A percentile compares a stretch with the other conserved stretches of the same genome.
phyloP scores from a whole-genome alignment of 805 yeast species.

The Candida boleticola region DNA sequence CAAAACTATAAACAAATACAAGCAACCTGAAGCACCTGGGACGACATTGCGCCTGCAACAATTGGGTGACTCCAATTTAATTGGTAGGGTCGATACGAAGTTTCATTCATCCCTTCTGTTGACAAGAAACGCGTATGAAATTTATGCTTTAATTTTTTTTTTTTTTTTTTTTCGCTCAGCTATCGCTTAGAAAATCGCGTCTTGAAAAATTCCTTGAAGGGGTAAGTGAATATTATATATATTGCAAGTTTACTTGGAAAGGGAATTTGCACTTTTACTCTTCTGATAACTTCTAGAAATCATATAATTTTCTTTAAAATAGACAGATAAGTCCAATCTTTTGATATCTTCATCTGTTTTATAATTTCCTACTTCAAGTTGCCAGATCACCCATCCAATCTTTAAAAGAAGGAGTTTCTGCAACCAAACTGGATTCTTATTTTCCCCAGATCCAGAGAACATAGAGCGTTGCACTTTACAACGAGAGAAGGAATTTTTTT shows the following conservation, averaged over 20 bases:
- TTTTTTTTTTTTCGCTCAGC: neutral
- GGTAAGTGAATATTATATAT: slow-evolving; percentile 4
- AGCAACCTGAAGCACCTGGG: neutral
- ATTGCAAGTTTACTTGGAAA: neutral
- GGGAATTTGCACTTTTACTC: neutral
- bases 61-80: neutral
- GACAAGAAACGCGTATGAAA: slow-evolving; percentile 1
- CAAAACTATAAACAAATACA: neutral
- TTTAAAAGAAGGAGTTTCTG: no score
- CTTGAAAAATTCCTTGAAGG: slow-evolving; percentile 6
- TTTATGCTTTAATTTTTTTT: neutral
- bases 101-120: neutral
- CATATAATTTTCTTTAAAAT: neutral
- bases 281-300: neutral
- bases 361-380: no score
- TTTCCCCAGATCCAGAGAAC: neutral
- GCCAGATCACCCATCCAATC: no score
- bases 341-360: slow-evolving; percentile 18
- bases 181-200: neutral
- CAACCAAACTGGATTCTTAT: neutral
- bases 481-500: neutral
- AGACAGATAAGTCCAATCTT: slow-evolving; percentile 17
- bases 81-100: neutral
- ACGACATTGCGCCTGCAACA: neutral
- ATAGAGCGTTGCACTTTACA: neutral